Evolutionary conservation across 148 eudicot genomes (phyloP), one percentile per base, ranked within the genome.

Genomic region (Persicaria maculosa): DNA sequence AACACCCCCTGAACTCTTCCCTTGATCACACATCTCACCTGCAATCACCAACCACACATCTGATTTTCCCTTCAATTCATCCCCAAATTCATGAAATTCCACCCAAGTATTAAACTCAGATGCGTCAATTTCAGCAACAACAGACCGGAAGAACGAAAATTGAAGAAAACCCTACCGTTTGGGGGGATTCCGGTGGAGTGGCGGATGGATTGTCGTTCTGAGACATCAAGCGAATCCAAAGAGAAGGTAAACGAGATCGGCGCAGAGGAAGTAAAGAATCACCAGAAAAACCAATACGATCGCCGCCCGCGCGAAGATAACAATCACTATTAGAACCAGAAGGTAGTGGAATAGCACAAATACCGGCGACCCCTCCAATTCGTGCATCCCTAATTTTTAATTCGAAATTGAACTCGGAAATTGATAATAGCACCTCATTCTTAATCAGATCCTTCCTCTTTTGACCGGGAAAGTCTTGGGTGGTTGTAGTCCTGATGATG

Each of bases 1-100:
- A 89, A 88, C 72, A 91, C 98, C 31, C 98, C 97, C 72, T 91
- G 97, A 68, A 91, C 98, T 83, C 89, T 81, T 69, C 97, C 96
- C 83, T 94, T 94, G 46, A 94, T 83, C 83, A 82, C 85, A 80
- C 86, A 92, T 79, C 84, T 89, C 73, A 88, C 88, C 98, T 89
- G 84, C 79, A 81, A n/a, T 8, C 25, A 17, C 17, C 9, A 57
- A 57, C 62, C 7, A 19, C 62, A 57, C 40, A 31, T 31, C 40
- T 31, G 40, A 31, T 31, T 31, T 1, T 2, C 40, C 40, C 40
- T 31, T 31, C 40, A 31, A 31, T 31, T 31, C 40, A 31, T 31
- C 40, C 40, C 40, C 40, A 31, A 31, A 31, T 31, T 31, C 40
- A 31, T 31, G 40, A 25, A 25, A 25, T 25, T 25, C 31, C 31